Conservation (phyloP, 371 early-diverging fungal species). For the Rhizopus sp. region DNA sequence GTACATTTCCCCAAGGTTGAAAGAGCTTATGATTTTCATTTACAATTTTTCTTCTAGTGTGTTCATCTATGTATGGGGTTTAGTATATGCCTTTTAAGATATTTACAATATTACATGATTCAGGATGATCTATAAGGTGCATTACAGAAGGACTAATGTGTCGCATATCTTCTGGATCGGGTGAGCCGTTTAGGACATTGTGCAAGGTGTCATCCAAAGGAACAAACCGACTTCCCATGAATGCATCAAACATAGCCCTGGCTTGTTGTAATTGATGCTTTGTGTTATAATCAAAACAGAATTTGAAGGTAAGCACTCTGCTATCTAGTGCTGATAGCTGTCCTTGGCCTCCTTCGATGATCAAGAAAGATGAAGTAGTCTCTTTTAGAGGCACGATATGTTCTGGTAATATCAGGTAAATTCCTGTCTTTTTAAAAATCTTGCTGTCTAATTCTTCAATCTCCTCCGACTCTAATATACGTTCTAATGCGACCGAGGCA, state of each 20-base stretch:
- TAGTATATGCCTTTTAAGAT: background rate
- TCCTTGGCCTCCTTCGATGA: slow-evolving; percentile 13
- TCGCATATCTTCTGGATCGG: slow-evolving; percentile 23
- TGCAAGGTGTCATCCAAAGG: slow-evolving; percentile 27
- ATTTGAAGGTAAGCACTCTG: slow-evolving; percentile 20
- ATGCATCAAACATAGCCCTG: slow-evolving; percentile 21
- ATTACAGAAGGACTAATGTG: slow-evolving; percentile 32
- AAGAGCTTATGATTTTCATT: slow-evolving; percentile 9
- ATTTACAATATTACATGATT: slow-evolving; percentile 20
- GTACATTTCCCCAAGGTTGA: slow-evolving; percentile 7
- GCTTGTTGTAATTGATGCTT: slow-evolving; percentile 16
- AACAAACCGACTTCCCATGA: slow-evolving; percentile 24
- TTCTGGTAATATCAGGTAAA: slow-evolving; percentile 23
- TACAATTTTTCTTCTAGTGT: slow-evolving; percentile 1
- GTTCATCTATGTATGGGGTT: slow-evolving; percentile 14
- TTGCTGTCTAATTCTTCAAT: slow-evolving; percentile 22
- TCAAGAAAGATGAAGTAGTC: background rate
- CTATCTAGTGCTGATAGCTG: slow-evolving; percentile 8
- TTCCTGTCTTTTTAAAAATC: slow-evolving; percentile 14
- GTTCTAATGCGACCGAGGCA: slow-evolving; percentile 27
- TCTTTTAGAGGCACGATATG: slow-evolving; percentile 1
- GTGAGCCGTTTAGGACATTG: slow-evolving; percentile 20
- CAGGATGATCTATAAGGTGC: slow-evolving; percentile 31
- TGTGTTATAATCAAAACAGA: slow-evolving; percentile 21
- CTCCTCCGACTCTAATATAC: slow-evolving; percentile 16